These are phyloP conservation scores for Fusarium setosum DNA, from an alignment of 2,329 filamentous ascomycete genomes.

Conservation along the genomic window DNA sequence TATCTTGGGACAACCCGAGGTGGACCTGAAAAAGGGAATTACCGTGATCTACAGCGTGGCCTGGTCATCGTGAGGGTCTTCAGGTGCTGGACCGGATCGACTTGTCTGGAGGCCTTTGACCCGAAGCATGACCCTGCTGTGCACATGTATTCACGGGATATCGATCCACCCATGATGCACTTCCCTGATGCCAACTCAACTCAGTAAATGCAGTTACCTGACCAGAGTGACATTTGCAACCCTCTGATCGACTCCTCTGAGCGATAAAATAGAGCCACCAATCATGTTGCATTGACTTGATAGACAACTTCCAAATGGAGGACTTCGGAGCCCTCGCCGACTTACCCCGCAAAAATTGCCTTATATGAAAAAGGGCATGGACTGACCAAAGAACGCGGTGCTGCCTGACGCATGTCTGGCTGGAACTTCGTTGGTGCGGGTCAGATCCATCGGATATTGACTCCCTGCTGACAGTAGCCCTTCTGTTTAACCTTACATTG, in stretches of 20 bases:
- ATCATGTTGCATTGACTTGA: background rate
- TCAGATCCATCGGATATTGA: background rate
- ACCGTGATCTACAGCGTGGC: background rate
- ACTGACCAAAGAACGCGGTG: no score
- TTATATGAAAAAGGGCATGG: background rate
- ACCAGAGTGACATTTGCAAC: conserved; percentile 2
- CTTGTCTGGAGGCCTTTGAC: background rate
- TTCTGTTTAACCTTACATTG: background rate
- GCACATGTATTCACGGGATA: background rate
- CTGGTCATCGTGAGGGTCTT: background rate
- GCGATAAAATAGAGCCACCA: conserved; percentile 16
- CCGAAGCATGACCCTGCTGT: background rate
- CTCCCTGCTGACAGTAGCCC: background rate
- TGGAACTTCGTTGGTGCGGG: conserved; percentile 7
- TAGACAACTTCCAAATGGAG: conserved; percentile 1
- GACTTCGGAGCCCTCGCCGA: background rate
- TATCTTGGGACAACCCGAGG: background rate
- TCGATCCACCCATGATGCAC: background rate
- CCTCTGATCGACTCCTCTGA: background rate
- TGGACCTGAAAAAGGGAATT: background rate
- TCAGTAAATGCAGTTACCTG: background rate
- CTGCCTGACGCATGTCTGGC: no score
- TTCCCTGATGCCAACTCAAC: background rate
- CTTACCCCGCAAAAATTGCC: conserved; percentile 3
- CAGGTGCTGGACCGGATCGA: background rate